Conservation (phyloP, 1,284 basidiomycete species). For the Pyrrhoderma noxium region DNA sequence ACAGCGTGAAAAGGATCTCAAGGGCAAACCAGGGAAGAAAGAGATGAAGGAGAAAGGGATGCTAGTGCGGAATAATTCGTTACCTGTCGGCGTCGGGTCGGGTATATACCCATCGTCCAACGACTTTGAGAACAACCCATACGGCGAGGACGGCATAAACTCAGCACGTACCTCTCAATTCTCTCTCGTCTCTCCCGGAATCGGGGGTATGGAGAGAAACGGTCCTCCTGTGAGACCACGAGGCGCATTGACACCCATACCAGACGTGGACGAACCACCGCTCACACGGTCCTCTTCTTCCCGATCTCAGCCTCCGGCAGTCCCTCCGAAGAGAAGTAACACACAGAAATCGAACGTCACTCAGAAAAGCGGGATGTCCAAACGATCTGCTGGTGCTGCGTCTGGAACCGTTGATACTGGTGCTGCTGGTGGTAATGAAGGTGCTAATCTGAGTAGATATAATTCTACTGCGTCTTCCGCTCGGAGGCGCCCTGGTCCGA, state of each 20-base stretch:
- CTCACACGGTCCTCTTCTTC: conserved; percentile 10
- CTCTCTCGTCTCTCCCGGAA: conserved; percentile 10
- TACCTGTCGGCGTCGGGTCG: conserved; percentile 14
- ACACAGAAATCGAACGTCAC: conserved; percentile 16
- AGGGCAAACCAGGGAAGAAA: conserved; percentile 23
- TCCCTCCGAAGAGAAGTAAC: conserved; percentile 12
- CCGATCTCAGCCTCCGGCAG: not conserved
- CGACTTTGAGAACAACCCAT: not conserved
- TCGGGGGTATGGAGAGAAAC: too few species aligned
- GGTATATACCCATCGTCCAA: not conserved
- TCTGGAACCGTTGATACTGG: too few species aligned
- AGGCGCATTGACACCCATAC: conserved; percentile 9
- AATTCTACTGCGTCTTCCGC: conserved; percentile 18
- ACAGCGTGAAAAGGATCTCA: conserved; percentile 39
- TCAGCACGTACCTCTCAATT: conserved; percentile 9
- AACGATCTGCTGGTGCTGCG: not conserved
- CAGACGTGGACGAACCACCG: conserved; percentile 9
- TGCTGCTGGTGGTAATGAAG: not conserved
- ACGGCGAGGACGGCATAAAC: not conserved
- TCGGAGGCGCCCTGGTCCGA: conserved; percentile 33
- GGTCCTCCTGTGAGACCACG: conserved; percentile 6
- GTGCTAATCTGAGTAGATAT: not conserved
- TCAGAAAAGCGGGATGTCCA: conserved; percentile 3
- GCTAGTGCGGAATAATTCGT: conserved; percentile 26
- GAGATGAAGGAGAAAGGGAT: conserved; percentile 11